A percentile compares a stretch with the other conserved stretches of the same genome.
phyloP scores from a whole-genome alignment of 495 filamentous ascomycete genomes.

The Xylaria intraflava region DNA sequence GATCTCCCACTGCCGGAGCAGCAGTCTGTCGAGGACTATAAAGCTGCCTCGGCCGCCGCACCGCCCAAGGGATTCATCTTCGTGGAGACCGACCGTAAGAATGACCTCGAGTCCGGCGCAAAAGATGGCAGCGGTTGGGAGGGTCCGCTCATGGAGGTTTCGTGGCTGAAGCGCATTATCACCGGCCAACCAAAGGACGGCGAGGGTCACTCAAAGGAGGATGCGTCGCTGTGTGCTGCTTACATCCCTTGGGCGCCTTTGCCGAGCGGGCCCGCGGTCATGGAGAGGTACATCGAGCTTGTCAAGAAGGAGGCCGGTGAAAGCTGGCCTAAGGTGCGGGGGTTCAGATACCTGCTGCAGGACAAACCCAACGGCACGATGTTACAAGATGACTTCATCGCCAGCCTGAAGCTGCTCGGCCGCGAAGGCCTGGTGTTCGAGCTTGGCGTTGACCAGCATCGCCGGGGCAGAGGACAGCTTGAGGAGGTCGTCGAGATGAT shows the following conservation, averaged over 20 bases:
- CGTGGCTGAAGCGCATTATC: conserved; percentile 57
- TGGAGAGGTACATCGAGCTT: conserved; percentile 45
- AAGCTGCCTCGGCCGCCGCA: conserved; percentile 24
- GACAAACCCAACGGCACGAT: conserved; percentile 62
- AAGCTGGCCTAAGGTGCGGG: conserved; percentile 46
- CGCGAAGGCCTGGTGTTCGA: conserved; percentile 63
- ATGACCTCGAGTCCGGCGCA: conserved; percentile 44
- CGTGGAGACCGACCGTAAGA: conserved; percentile 71
- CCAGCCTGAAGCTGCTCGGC: conserved; percentile 62
- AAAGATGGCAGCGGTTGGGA: conserved; percentile 40
- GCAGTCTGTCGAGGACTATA: conserved; percentile 58
- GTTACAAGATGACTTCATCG: conserved; percentile 53
- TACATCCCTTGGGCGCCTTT: conserved; percentile 81
- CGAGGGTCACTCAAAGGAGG: conserved; percentile 51
- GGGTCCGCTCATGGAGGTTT: conserved; percentile 62
- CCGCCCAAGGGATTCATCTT: conserved; percentile 62
- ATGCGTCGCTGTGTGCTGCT: conserved; percentile 52
- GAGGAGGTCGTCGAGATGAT: conserved; percentile 69
- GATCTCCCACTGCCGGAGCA: conserved; percentile 51
- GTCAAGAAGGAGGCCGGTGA: conserved; percentile 46
- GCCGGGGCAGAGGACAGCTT: conserved; percentile 62
- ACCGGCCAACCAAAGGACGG: conserved; percentile 48
- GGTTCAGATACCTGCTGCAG: conserved; percentile 76
- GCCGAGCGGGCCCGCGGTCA: conserved; percentile 45
- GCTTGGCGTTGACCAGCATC: conserved; percentile 68